Evolutionary conservation across 352 stramenopile species (phyloP).

Genomic region (Globisporangium mamillatum): DNA sequence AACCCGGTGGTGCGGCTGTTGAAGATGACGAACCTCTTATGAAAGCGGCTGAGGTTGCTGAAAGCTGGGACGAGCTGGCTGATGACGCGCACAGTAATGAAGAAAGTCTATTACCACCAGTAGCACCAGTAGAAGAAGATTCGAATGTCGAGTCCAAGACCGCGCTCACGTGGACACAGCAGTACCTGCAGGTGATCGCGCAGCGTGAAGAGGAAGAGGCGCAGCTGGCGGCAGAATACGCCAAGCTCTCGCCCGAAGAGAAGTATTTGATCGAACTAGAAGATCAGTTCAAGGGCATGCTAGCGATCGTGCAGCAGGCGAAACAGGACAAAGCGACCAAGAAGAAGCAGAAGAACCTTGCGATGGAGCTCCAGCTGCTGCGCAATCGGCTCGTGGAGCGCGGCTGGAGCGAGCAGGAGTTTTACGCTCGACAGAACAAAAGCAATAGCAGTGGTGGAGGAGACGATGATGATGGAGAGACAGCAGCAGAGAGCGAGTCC

Average conservation of each 20-base stretch:
- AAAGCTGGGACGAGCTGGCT: constrained; percentile 28
- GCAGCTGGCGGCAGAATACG: constrained; percentile 24
- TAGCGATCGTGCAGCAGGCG: constrained; percentile 33
- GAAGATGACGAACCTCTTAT: not conserved
- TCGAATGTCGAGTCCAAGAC: constrained; percentile 19
- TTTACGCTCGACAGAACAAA: constrained; percentile 1
- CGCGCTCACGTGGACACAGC: constrained; percentile 74
- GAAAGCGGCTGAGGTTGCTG: constrained; percentile 13
- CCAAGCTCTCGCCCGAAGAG: constrained; percentile 32
- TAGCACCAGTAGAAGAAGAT: not conserved
- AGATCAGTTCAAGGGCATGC: constrained; percentile 35
- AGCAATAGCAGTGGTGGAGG: not conserved
- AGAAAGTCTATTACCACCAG: not conserved
- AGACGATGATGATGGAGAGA: not conserved
- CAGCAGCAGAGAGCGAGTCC: not conserved
- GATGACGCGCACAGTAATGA: constrained; percentile 14
- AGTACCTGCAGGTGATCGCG: constrained; percentile 65
- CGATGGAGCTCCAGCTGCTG: constrained; percentile 18
- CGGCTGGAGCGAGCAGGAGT: constrained; percentile 25
- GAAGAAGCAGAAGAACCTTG: constrained; percentile 37
- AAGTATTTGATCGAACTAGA: constrained; percentile 48
- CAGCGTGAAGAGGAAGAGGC: constrained; percentile 41
- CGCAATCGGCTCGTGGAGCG: constrained; percentile 15
- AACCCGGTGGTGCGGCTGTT: not conserved
- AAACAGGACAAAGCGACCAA: constrained; percentile 52